These are phyloP conservation scores for Spergularia azorica DNA, from an alignment of 179 eudicot species.

Conservation along the genomic window DNA sequence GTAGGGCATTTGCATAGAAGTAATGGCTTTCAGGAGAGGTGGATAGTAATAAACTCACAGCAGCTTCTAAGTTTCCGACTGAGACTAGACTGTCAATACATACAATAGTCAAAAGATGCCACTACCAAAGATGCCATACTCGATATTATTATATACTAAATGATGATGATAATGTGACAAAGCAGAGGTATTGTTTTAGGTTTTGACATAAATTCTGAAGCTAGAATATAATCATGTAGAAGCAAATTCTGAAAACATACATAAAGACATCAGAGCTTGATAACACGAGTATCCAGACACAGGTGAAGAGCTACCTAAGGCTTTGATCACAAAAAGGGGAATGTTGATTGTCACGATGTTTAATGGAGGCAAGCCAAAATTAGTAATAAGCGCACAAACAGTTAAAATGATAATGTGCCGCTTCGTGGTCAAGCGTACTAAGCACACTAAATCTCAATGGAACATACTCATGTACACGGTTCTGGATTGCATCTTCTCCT, in stretches of 20 bases:
- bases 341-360: not conserved
- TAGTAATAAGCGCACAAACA: not conserved
- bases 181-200: too few species aligned
- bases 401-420: not conserved
- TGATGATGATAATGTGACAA: not conserved
- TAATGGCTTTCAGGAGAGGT: conserved; percentile 94
- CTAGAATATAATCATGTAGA: not conserved
- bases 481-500: conserved; percentile 89
- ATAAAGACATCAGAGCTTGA: not conserved
- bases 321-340: conserved; percentile 1
- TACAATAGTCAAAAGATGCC: conserved; percentile 10
- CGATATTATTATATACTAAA: not conserved
- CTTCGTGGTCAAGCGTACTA: not conserved
- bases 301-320: not conserved
- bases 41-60: conserved; percentile 91
- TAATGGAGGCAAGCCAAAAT: not conserved
- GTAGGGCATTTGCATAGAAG: conserved; percentile 87
- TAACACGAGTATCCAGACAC: not conserved
- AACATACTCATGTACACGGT: conserved; percentile 92
- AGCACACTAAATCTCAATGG: not conserved
- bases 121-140: not conserved
- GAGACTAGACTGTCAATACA: conserved; percentile 71
- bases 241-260: not conserved
- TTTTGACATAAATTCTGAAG: not conserved
- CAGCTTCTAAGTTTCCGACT: conserved; percentile 93